These are phyloP conservation scores for Colletotrichum trifolii DNA, from an alignment of 2,329 filamentous ascomycete species.

Conservation along the genomic window DNA sequence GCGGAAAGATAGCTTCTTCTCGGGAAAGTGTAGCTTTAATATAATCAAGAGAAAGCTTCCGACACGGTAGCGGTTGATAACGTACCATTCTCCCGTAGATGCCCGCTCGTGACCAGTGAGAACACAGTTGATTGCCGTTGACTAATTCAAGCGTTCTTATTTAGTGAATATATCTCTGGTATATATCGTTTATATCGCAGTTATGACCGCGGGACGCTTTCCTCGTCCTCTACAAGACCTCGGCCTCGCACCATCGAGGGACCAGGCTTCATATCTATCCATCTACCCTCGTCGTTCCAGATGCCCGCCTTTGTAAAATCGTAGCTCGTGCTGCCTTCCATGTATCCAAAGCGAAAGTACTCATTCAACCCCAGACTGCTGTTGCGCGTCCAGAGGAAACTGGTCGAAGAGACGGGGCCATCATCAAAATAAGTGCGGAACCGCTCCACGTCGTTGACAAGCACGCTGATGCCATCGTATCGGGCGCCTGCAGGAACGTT, in stretches of 20 bases:
- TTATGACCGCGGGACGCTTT: slow-evolving; percentile 39
- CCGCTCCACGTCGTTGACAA: slow-evolving; percentile 88
- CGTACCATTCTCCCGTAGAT: too few species aligned
- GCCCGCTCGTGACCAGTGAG: too few species aligned
- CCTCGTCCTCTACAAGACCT: slow-evolving; percentile 39
- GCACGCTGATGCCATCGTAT: slow-evolving; percentile 81
- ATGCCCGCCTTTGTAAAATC: slow-evolving; percentile 82
- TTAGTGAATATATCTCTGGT: slow-evolving; percentile 5
- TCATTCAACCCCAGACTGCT: slow-evolving; percentile 62
- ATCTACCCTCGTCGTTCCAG: slow-evolving; percentile 73
- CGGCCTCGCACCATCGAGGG: slow-evolving; percentile 58
- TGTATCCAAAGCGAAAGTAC: slow-evolving; percentile 82
- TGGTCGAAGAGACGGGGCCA: slow-evolving; percentile 52
- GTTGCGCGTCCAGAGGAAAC: slow-evolving; percentile 71
- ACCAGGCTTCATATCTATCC: slow-evolving; percentile 73
- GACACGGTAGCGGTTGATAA: too few species aligned
- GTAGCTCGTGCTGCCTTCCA: slow-evolving; percentile 71
- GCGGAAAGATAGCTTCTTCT: too few species aligned
- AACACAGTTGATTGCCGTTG: too few species aligned
- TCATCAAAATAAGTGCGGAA: slow-evolving; percentile 78
- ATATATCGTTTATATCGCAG: slow-evolving; percentile 5
- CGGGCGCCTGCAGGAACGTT: slow-evolving; percentile 54
- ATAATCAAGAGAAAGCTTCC: too few species aligned
- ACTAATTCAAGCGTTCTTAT: not conserved
- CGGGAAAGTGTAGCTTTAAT: too few species aligned